Evolutionary conservation across 2,329 filamentous ascomycete species (phyloP).

Genomic region (Fusarium multiceps): DNA sequence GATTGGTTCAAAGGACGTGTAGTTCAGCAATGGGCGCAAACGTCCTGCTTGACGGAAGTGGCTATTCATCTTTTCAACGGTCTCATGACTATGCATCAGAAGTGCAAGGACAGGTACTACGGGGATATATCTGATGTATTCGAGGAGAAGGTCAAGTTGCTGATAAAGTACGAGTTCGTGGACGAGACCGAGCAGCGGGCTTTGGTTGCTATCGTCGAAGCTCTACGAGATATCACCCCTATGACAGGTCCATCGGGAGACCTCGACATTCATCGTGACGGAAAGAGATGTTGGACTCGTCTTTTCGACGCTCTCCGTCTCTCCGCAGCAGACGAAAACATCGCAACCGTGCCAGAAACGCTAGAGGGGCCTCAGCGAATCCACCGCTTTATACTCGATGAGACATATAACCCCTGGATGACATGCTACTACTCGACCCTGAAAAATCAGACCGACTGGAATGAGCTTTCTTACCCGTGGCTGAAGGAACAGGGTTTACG

Average conservation of each 20-base stretch:
- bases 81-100: fast-evolving
- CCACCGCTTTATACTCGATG: not conserved
- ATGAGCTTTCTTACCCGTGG: not conserved
- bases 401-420: not conserved
- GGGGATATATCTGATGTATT: slow-evolving; percentile 4
- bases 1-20: too few species aligned
- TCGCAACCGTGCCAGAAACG: not conserved
- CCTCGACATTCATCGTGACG: not conserved
- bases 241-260: not conserved
- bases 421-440: fast-evolving
- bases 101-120: not conserved
- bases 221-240: fast-evolving
- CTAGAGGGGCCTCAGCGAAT: not conserved
- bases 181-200: not conserved
- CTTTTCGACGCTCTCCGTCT: not conserved
- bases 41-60: fast-evolving
- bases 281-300: not conserved
- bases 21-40: not conserved
- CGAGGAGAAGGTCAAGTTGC: not conserved
- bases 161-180: not conserved
- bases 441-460: fast-evolving
- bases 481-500: not conserved
- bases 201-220: not conserved
- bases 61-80: not conserved
- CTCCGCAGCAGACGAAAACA: not conserved